These are phyloP conservation scores for Fusarium secorum DNA, from an alignment of 2,329 filamentous ascomycete genomes.

Conservation along the genomic window DNA sequence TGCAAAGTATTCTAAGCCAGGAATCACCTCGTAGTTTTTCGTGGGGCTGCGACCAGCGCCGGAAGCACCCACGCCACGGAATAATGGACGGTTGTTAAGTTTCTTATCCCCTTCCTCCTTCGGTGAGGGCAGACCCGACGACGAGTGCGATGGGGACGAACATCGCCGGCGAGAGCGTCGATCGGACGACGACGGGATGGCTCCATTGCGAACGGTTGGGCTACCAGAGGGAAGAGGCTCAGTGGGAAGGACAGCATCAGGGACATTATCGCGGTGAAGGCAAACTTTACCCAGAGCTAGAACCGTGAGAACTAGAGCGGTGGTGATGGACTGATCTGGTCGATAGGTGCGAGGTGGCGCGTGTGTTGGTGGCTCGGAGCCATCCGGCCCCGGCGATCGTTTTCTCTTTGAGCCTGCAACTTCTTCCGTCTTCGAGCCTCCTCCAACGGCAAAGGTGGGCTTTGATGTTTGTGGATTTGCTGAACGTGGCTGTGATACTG, in stretches of 20 bases:
- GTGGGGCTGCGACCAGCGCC: slow-evolving; percentile 45
- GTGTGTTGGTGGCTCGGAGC: slow-evolving; percentile 45
- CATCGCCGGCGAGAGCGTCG: slow-evolving; percentile 61
- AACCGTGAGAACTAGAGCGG: slow-evolving; percentile 81
- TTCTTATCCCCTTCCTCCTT: too few species aligned
- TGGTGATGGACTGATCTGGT: slow-evolving; percentile 74
- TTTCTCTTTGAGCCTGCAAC: slow-evolving; percentile 61
- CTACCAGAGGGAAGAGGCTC: slow-evolving; percentile 46
- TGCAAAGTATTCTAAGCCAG: slow-evolving; percentile 88
- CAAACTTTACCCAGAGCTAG: slow-evolving; percentile 91
- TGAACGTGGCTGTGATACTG: slow-evolving; percentile 41
- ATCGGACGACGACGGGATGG: slow-evolving; percentile 58
- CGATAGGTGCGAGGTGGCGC: slow-evolving; percentile 52
- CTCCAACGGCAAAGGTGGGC: slow-evolving; percentile 45
- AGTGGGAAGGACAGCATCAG: slow-evolving; percentile 60
- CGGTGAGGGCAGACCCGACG: slow-evolving; percentile 59
- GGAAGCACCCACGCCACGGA: slow-evolving; percentile 33
- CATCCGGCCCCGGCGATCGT: slow-evolving; percentile 57
- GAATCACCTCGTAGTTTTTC: slow-evolving; percentile 82
- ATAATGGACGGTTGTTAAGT: too few species aligned
- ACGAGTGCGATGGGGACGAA: slow-evolving; percentile 58
- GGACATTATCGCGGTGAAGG: slow-evolving; percentile 60
- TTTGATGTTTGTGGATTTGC: slow-evolving; percentile 43
- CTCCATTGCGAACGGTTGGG: slow-evolving; percentile 55
- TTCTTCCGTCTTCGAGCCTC: slow-evolving; percentile 39